phyloP scores from a whole-genome alignment of 352 stramenopile species.

The Pilasporangium apinafurcum region DNA sequence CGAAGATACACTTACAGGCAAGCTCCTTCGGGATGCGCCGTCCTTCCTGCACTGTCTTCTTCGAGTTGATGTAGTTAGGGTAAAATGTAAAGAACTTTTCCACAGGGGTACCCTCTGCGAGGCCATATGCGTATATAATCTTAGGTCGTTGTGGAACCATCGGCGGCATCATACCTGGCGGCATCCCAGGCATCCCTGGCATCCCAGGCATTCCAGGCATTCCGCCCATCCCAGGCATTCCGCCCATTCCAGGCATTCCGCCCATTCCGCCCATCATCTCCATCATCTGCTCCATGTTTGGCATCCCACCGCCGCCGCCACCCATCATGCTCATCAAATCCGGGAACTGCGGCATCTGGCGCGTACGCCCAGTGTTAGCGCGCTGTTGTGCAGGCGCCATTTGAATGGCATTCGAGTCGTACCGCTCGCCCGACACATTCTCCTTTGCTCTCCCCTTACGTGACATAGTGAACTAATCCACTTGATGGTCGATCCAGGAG shows the following conservation, averaged over 20 bases:
- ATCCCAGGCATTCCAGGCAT: slow-evolving; percentile 37
- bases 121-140: slow-evolving; percentile 59
- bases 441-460: slow-evolving; percentile 67
- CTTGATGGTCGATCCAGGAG: too few species aligned
- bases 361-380: slow-evolving; percentile 14
- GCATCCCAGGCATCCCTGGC: slow-evolving; percentile 21
- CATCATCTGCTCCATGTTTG: slow-evolving; percentile 37
- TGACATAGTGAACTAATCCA: too few species aligned
- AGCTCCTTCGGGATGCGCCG: slow-evolving; percentile 62
- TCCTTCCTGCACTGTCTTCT: slow-evolving; percentile 78
- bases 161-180: slow-evolving; percentile 36
- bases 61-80: slow-evolving; percentile 81
- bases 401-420: slow-evolving; percentile 74
- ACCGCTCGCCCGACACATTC: slow-evolving; percentile 76
- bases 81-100: slow-evolving; percentile 75
- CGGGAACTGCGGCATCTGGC: slow-evolving; percentile 33
- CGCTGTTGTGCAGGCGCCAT: slow-evolving; percentile 12
- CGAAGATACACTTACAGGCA: slow-evolving; percentile 34
- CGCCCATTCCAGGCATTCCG: slow-evolving; percentile 23
- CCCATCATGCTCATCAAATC: slow-evolving; percentile 61
- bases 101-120: slow-evolving; percentile 46
- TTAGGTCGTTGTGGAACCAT: slow-evolving; percentile 54
- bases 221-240: slow-evolving; percentile 37
- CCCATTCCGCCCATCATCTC: slow-evolving; percentile 35
- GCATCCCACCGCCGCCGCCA: slow-evolving; percentile 36